These are phyloP conservation scores for Cryptosporidium felis DNA, from an alignment of 169 alveolate genomes.

Conservation along the genomic window DNA sequence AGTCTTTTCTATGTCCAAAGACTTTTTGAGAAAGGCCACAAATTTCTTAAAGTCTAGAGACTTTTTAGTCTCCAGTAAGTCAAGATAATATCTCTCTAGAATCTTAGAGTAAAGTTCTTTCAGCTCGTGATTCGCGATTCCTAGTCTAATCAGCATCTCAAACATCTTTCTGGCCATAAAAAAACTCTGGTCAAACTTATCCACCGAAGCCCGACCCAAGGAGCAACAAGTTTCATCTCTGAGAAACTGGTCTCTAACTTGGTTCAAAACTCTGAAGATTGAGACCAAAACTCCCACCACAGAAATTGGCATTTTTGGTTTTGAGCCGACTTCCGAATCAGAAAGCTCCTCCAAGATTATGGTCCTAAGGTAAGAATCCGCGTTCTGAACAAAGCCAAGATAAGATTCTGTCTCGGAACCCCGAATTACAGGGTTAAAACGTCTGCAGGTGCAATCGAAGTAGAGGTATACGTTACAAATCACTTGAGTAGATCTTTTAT, in stretches of 20 bases:
- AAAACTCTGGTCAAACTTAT: neutral
- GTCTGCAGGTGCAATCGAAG: slow-evolving; percentile 48
- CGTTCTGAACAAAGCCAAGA: slow-evolving; percentile 30
- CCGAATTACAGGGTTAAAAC: neutral
- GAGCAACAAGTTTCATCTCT: neutral
- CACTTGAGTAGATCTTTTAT: slow-evolving; percentile 45
- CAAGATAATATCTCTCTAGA: neutral
- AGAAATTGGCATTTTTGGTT: slow-evolving; percentile 4
- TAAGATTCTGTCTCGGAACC: neutral
- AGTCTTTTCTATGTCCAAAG: slow-evolving; percentile 7
- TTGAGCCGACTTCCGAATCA: no score
- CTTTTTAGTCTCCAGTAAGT: neutral
- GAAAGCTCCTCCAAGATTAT: no score
- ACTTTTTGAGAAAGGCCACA: slow-evolving; percentile 6
- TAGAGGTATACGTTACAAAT: slow-evolving; percentile 35
- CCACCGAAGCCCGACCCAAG: no score
- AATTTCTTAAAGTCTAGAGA: slow-evolving; percentile 7
- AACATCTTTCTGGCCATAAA: slow-evolving; percentile 14
- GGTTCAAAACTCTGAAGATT: neutral
- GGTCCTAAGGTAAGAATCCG: slow-evolving; percentile 5
- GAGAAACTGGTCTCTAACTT: slow-evolving; percentile 1
- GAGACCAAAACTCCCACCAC: slow-evolving; percentile 11
- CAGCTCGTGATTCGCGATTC: neutral
- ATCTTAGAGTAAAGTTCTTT: neutral
- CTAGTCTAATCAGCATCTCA: slow-evolving; percentile 26